These are phyloP conservation scores for Arthrobotrys entomopaga DNA, from an alignment of 2,329 filamentous ascomycete species.

Conservation along the genomic window DNA sequence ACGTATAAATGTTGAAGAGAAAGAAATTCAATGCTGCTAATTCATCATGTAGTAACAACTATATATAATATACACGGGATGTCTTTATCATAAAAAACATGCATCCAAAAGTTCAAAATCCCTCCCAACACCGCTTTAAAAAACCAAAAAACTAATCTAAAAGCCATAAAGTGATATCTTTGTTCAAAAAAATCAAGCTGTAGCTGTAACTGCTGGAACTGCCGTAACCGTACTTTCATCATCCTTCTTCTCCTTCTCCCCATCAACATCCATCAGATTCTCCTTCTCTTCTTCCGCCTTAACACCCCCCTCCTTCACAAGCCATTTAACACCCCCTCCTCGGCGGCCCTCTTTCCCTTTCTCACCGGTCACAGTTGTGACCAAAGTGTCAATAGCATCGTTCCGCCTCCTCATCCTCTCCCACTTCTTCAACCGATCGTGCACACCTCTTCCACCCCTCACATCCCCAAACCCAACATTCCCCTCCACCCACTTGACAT, in stretches of 20 bases:
- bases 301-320: constrained; percentile 22
- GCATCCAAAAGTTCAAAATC: constrained; percentile 20
- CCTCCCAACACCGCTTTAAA: too few species aligned
- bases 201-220: neutral
- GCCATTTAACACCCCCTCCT: constrained; percentile 19
- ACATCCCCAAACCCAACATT: constrained; percentile 61
- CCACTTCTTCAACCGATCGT: constrained; percentile 48
- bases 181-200: neutral
- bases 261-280: constrained; percentile 37
- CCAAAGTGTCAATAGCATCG: constrained; percentile 10
- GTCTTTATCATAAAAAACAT: neutral
- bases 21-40: neutral
- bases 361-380: constrained; percentile 3
- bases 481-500: constrained; percentile 83
- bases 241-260: constrained; percentile 12
- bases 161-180: too few species aligned
- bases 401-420: constrained; percentile 43
- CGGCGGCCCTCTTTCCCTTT: constrained; percentile 19
- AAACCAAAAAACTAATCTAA: too few species aligned
- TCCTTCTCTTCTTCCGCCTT: constrained; percentile 34
- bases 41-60: too few species aligned
- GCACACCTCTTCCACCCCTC: constrained; percentile 35
- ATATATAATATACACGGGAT: constrained; percentile 29
- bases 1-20: neutral
- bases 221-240: neutral